Evolutionary conservation across 306 rosid genomes (phyloP).

Genomic region (Geum urbanum): DNA sequence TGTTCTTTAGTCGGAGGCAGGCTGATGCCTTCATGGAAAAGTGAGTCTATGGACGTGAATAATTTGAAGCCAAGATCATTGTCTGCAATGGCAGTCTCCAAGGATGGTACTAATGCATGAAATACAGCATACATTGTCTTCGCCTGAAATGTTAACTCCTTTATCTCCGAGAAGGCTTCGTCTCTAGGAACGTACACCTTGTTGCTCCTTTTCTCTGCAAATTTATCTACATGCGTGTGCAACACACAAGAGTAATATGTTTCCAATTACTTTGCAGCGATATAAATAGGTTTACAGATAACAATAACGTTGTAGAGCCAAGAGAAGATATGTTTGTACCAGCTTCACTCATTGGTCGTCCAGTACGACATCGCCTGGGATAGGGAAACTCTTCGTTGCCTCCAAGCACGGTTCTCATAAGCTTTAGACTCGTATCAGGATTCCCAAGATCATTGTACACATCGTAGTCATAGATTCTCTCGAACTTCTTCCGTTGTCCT

Average conservation of each 20-base stretch:
- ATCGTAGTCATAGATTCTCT: slow-evolving; percentile 51
- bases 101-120: slow-evolving; percentile 43
- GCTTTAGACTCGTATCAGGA: slow-evolving; percentile 27
- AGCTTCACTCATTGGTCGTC: slow-evolving; percentile 21
- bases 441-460: slow-evolving; percentile 47
- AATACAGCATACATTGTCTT: slow-evolving; percentile 35
- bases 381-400: slow-evolving; percentile 29
- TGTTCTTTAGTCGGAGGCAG: slow-evolving; percentile 32
- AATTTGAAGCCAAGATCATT: slow-evolving; percentile 36
- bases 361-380: slow-evolving; percentile 41
- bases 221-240: neutral
- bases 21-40: slow-evolving; percentile 45
- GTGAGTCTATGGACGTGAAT: slow-evolving; percentile 52
- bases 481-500: slow-evolving; percentile 34
- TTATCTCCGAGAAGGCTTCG: slow-evolving; percentile 55
- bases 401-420: slow-evolving; percentile 31
- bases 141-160: slow-evolving; percentile 38
- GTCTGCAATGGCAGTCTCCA: slow-evolving; percentile 25
- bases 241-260: neutral
- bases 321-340: neutral
- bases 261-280: no score
- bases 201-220: slow-evolving; percentile 39
- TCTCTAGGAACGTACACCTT: slow-evolving; percentile 61
- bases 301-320: no score
- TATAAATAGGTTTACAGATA: no score